A percentile compares a stretch with the other conserved stretches of the same genome.
These are phyloP conservation scores for Immersiporthe knoxdaviesiana DNA, from an alignment of 2,329 filamentous ascomycete species.

Conservation along the genomic window DNA sequence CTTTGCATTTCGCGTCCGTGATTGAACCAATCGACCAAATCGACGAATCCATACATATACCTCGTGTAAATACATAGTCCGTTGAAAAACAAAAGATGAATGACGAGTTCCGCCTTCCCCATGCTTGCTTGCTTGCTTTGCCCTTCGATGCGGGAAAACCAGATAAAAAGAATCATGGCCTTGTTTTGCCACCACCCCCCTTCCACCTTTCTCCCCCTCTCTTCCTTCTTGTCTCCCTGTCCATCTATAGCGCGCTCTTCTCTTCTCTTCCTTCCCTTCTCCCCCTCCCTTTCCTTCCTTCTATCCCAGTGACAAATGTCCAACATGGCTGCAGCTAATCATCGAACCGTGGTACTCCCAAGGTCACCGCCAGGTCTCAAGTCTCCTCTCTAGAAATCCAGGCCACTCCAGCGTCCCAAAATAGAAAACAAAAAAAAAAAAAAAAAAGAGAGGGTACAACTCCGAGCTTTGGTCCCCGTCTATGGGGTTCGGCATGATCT, in stretches of 20 bases:
- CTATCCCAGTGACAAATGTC: background rate
- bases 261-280: background rate
- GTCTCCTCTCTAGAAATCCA: conserved; percentile 16
- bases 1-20: conserved; percentile 25
- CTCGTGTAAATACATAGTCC: conserved; percentile 26
- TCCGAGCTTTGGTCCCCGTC: conserved; percentile 19
- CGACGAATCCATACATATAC: conserved; percentile 20
- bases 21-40: background rate
- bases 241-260: background rate
- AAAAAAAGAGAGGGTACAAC: background rate
- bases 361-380: conserved; percentile 2
- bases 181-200: background rate
- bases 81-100: conserved; percentile 21
- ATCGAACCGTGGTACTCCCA: background rate
- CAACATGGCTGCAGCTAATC: conserved; percentile 3
- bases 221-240: background rate
- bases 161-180: conserved; percentile 9
- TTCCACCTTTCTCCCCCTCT: background rate
- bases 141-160: conserved; percentile 19
- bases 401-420: conserved; percentile 14
- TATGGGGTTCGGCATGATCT: conserved; percentile 22
- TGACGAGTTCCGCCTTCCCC: conserved; percentile 2
- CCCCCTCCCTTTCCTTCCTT: background rate
- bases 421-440: conserved; percentile 11
- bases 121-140: conserved; percentile 12